These are phyloP conservation scores for Sphagnum tenellum DNA, from an alignment of 225 moss, liverwort and hornwort genomes.

Conservation along the genomic window DNA sequence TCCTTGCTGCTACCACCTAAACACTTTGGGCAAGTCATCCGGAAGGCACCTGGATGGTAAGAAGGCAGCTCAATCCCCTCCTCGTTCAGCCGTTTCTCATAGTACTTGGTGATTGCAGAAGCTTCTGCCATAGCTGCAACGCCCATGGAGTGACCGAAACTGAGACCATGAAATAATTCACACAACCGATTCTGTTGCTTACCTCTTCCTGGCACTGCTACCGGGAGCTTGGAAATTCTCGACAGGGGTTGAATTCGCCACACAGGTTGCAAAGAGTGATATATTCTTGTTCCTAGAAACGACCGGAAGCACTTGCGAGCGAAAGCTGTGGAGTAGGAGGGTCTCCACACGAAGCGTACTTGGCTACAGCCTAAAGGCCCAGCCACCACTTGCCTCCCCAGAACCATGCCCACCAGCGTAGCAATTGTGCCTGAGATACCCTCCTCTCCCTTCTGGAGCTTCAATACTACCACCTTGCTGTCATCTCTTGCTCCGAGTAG, in stretches of 20 bases:
- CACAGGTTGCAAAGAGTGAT: conserved; percentile 15
- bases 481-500: too few species aligned
- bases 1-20: conserved; percentile 59
- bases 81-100: conserved; percentile 30
- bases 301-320: conserved; percentile 7
- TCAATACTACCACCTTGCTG: too few species aligned
- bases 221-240: conserved; percentile 1
- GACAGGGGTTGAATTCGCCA: conserved; percentile 15
- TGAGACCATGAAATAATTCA: conserved; percentile 2
- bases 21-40: conserved; percentile 53
- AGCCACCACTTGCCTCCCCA: conserved; percentile 27
- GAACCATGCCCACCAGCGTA: conserved; percentile 20
- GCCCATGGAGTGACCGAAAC: conserved; percentile 16
- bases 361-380: conserved; percentile 30
- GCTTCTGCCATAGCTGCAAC: conserved; percentile 18
- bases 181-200: conserved; percentile 6
- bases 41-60: conserved; percentile 27
- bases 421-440: too few species aligned
- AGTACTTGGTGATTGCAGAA: conserved; percentile 18
- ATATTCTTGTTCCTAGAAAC: conserved; percentile 10
- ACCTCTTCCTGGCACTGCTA: conserved; percentile 4
- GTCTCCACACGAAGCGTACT: conserved; percentile 27
- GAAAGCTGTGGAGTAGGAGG: not conserved
- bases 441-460: too few species aligned
- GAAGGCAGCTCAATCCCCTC: conserved; percentile 26